A percentile compares a stretch with the other conserved stretches of the same genome.
Conservation (phyloP, 2,329 filamentous ascomycete genomes). For the Hypomyces perniciosus region DNA sequence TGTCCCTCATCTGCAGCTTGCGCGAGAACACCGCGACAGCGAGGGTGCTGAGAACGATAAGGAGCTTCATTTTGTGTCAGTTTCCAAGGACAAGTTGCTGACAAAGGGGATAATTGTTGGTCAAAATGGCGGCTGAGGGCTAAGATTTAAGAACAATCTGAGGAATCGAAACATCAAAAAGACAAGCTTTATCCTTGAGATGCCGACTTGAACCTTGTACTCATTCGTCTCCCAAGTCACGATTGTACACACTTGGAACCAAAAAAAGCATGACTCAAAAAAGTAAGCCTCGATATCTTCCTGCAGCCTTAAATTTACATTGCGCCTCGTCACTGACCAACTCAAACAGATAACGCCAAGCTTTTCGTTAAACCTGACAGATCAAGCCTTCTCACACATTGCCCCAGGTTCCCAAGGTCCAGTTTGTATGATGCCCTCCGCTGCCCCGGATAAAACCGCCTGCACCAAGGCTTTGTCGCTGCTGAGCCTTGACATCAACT, state of each 20-base stretch:
- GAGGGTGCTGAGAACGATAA: not conserved
- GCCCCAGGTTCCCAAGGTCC: conserved; percentile 60
- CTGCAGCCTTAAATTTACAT: too few species aligned
- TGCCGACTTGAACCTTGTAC: not conserved
- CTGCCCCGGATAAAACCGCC: conserved; percentile 39
- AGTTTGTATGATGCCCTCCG: conserved; percentile 40
- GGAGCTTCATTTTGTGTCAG: not conserved
- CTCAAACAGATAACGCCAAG: not conserved
- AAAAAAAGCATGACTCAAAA: not conserved
- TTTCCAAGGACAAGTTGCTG: too few species aligned
- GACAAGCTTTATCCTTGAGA: too few species aligned
- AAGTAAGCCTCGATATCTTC: not conserved
- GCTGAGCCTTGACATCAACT: conserved; percentile 50
- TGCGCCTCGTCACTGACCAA: too few species aligned
- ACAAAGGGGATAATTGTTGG: too few species aligned
- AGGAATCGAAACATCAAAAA: too few species aligned
- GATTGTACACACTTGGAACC: too few species aligned
- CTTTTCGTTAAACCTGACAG: too few species aligned
- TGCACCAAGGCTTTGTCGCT: conserved; percentile 59
- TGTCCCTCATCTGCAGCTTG: not conserved
- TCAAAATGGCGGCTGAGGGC: too few species aligned
- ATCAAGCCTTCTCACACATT: conserved; percentile 30
- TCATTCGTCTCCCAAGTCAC: too few species aligned
- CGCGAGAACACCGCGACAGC: not conserved
- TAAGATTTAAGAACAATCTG: too few species aligned